Evolutionary conservation across 2,329 filamentous ascomycete genomes (phyloP).

Genomic region (Fusarium sp.): DNA sequence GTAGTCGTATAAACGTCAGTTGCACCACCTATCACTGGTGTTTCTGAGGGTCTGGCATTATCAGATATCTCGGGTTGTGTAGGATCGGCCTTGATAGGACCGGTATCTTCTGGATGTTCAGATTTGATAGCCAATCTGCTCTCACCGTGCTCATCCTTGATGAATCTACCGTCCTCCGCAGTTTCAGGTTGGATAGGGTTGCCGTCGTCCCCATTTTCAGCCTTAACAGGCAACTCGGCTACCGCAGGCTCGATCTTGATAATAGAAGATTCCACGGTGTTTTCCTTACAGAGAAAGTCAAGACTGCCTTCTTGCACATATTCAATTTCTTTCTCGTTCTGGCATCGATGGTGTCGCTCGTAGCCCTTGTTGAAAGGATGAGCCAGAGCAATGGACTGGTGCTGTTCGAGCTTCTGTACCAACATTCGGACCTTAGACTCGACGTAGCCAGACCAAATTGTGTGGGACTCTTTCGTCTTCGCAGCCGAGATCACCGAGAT

Average conservation of each 20-base stretch:
- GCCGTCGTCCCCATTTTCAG: constrained; percentile 57
- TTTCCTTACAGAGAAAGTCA: constrained; percentile 55
- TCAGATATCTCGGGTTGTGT: constrained; percentile 22
- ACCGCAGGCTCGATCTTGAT: constrained; percentile 30
- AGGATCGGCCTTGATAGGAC: constrained; percentile 34
- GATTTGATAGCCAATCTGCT: constrained; percentile 20
- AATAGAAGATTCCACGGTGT: constrained; percentile 52
- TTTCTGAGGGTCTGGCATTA: constrained; percentile 17
- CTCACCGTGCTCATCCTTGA: constrained; percentile 41
- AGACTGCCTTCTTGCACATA: constrained; percentile 66
- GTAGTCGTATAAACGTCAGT: constrained; percentile 83
- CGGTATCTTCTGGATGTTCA: constrained; percentile 47
- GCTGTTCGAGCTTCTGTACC: constrained; percentile 83
- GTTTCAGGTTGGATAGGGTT: constrained; percentile 51
- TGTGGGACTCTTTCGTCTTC: constrained; percentile 83
- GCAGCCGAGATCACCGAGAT: constrained; percentile 87
- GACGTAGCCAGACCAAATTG: constrained; percentile 89
- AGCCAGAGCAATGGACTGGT: constrained; percentile 81
- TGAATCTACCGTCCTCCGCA: constrained; percentile 44
- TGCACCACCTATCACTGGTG: constrained; percentile 15
- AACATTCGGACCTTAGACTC: constrained; percentile 93
- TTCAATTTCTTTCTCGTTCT: constrained; percentile 60
- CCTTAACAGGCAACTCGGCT: constrained; percentile 54
- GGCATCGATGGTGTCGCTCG: constrained; percentile 81
- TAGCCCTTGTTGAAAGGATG: constrained; percentile 95